Evolutionary conservation across 2,329 filamentous ascomycete genomes (phyloP), one percentile per base, ranked within the genome.

Genomic region (Pseudogymnoascus sp.): DNA sequence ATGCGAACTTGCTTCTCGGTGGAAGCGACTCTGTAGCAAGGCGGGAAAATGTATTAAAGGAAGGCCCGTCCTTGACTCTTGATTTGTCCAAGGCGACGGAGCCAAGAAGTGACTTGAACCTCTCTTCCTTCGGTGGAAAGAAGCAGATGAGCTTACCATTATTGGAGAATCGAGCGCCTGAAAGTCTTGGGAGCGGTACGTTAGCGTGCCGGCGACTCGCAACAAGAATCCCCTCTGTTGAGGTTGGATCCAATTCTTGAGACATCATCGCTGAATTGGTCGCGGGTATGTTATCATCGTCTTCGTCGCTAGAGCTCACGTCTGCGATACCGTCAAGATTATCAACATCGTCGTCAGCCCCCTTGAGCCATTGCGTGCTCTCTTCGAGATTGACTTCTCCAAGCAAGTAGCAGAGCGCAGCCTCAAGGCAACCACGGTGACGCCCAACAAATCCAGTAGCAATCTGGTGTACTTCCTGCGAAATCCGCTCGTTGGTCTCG

Each of bases 291-390:
- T 73, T 67, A 11, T 76, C 77, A 59, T 93, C 90, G 67, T 93
- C 90, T 65, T 91, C 89, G 66, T 91, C 89, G 69, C 90, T 96
- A 2, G 91, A 97, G 68, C 90, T 93, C 67, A 95, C 91, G 63
- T 90, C 89, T 31, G 79, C 82, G 37, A 86, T 74, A 2, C 77
- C 84, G 64, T 82, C 83, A 5, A 84, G 70, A 69, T 74, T 71
- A 62, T 84, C 84, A 6, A 86, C 74, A 67, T 89, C 87, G 67
- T 89, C 87, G 67, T 86, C 81, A 10, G 88, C 84, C 53, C 79
- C 75, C 66, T 85, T 84, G 70, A 88, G 86, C 65, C 84, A 82
- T 0, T 81, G 82, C 6, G 84, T 84, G 69, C 84, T 87, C 46
- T 77, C 79, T 59, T 85, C 82, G 3, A 88, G 76, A 67, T 87